Percentiles rank a stretch among this genome's conserved stretches.
These are phyloP conservation scores for Thuja plicata DNA, from an alignment of 83 land plant genomes.

Conservation along the genomic window DNA sequence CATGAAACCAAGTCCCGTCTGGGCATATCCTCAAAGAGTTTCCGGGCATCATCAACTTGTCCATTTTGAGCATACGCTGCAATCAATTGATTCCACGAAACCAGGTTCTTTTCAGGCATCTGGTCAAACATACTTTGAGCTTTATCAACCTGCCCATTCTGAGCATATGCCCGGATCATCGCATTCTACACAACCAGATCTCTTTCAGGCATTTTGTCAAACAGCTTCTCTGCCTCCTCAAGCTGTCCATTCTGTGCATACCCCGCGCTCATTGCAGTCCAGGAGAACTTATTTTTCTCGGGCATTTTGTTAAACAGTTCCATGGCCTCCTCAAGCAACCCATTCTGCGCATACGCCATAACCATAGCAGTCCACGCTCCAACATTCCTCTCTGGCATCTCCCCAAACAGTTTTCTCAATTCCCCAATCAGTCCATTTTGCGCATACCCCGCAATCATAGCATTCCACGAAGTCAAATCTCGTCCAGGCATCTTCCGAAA, in stretches of 20 bases:
- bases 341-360: constrained; percentile 39
- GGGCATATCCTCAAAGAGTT: constrained; percentile 37
- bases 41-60: constrained; percentile 20
- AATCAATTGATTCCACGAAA: constrained; percentile 40
- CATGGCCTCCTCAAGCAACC: constrained; percentile 26
- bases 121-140: constrained; percentile 30
- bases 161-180: constrained; percentile 26
- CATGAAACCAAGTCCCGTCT: constrained; percentile 21
- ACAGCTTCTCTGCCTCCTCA: constrained; percentile 35
- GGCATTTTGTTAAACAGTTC: constrained; percentile 37
- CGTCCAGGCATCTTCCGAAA: constrained; percentile 15
- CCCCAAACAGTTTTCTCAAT: constrained; percentile 28
- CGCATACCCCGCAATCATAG: constrained; percentile 30
- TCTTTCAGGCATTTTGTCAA: constrained; percentile 19
- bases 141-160: constrained; percentile 26
- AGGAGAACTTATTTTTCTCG: constrained; percentile 23
- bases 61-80: constrained; percentile 41
- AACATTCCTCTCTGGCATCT: constrained; percentile 23
- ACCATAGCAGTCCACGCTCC: constrained; percentile 39
- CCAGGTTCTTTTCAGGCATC: constrained; percentile 20
- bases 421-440: constrained; percentile 21
- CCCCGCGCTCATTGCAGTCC: constrained; percentile 36
- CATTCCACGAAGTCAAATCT: constrained; percentile 28
- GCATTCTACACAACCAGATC: constrained; percentile 29
- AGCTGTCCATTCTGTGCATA: constrained; percentile 33